These are phyloP conservation scores for Suhomyces prunicola DNA, from an alignment of 805 yeast genomes.

Conservation along the genomic window DNA sequence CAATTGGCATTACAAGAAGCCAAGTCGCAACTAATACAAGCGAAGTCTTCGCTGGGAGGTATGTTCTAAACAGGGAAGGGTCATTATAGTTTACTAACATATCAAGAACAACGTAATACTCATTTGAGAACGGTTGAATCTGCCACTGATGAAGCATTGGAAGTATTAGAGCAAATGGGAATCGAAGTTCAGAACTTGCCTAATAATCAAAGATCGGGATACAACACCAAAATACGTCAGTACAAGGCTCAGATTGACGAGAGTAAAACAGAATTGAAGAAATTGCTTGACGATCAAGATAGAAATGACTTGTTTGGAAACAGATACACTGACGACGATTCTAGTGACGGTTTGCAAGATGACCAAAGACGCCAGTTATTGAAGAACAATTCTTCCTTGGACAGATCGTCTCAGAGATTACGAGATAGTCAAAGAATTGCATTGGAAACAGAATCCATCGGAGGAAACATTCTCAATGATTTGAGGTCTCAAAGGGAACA, in stretches of 20 bases:
- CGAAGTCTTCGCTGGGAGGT: constrained; percentile 47
- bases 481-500: constrained; percentile 93
- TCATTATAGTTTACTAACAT: constrained; percentile 16
- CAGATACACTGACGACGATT: constrained; percentile 36
- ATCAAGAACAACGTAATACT: constrained; percentile 47
- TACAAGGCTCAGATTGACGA: constrained; percentile 59
- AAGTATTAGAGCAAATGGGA: constrained; percentile 80
- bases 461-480: constrained; percentile 85
- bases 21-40: constrained; percentile 57
- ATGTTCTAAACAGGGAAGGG: constrained; percentile 11
- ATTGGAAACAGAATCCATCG: constrained; percentile 85
- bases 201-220: constrained; percentile 65
- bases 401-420: constrained; percentile 76
- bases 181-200: constrained; percentile 83
- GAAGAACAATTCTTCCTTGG: constrained; percentile 74
- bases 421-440: constrained; percentile 89
- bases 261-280: constrained; percentile 53
- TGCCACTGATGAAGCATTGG: constrained; percentile 76
- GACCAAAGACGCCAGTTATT: constrained; percentile 83
- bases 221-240: constrained; percentile 73
- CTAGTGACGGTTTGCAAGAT: constrained; percentile 31
- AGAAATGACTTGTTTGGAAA: constrained; percentile 70
- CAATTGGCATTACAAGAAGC: constrained; percentile 70
- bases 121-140: constrained; percentile 60
- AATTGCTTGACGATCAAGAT: constrained; percentile 66